These are phyloP conservation scores for Auriculariales sp. DNA, from an alignment of 768 basidiomycete genomes.

Conservation along the genomic window DNA sequence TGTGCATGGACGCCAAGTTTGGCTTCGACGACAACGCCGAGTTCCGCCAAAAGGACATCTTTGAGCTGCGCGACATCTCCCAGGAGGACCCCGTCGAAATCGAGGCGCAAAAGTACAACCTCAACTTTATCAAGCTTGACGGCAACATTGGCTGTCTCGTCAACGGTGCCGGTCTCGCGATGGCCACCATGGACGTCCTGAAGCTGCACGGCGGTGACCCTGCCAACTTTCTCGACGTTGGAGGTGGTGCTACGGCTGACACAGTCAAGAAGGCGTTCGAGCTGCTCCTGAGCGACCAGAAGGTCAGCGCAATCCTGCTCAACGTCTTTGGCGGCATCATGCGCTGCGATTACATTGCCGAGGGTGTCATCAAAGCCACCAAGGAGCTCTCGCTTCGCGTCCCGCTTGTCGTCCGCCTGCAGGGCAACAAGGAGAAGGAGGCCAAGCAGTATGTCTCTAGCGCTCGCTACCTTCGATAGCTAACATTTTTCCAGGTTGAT, in stretches of 20 bases:
- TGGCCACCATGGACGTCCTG: conserved; percentile 99
- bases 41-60: conserved; percentile 89
- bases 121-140: conserved; percentile 99
- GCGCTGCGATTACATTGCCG: conserved; percentile 97
- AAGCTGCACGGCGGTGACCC: conserved; percentile 91
- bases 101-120: conserved; percentile 86
- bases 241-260: conserved; percentile 97
- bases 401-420: conserved; percentile 85
- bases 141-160: conserved; percentile 95
- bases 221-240: conserved; percentile 97
- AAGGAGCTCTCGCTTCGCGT: conserved; percentile 76
- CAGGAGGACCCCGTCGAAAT: conserved; percentile 98
- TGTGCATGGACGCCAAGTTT: conserved; percentile 99
- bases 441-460: conserved; percentile 67
- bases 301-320: conserved; percentile 97
- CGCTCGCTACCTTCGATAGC: conserved; percentile 5
- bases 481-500: conserved; percentile 59
- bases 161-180: conserved; percentile 95
- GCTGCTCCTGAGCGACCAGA: conserved; percentile 76
- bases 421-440: conserved; percentile 93
- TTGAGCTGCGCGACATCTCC: conserved; percentile 74
- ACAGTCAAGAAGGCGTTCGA: conserved; percentile 99
- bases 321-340: conserved; percentile 98
- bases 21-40: conserved; percentile 99
- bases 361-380: conserved; percentile 96